phyloP scores from a whole-genome alignment of 108 stramenopile species.

The Skeletonema potamos region DNA sequence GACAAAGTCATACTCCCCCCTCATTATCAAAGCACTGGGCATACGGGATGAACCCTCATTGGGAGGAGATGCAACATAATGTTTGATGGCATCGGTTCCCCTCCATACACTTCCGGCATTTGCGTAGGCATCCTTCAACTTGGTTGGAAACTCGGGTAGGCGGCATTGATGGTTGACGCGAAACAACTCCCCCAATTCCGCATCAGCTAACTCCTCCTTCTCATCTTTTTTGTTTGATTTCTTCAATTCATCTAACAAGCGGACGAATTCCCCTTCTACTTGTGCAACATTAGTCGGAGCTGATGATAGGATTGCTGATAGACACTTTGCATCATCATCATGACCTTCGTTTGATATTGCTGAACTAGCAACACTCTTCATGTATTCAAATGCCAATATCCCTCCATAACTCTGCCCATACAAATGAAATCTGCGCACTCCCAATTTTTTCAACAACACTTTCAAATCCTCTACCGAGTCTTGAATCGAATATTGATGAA shows the following conservation, averaged over 20 bases:
- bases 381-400: slow-evolving; percentile 66
- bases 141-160: slow-evolving; percentile 37
- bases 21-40: slow-evolving; percentile 35
- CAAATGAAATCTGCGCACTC: slow-evolving; percentile 55
- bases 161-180: slow-evolving; percentile 67
- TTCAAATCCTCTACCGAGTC: slow-evolving; percentile 50
- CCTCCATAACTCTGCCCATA: slow-evolving; percentile 72
- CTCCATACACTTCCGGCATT: slow-evolving; percentile 57
- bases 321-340: slow-evolving; percentile 24
- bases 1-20: slow-evolving; percentile 69
- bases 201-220: slow-evolving; percentile 1
- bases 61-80: slow-evolving; percentile 49
- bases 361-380: slow-evolving; percentile 36
- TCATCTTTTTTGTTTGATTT: slow-evolving; percentile 12
- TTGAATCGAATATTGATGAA: slow-evolving; percentile 45
- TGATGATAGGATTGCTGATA: slow-evolving; percentile 57
- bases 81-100: slow-evolving; percentile 57
- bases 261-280: slow-evolving; percentile 39
- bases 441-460: slow-evolving; percentile 44
- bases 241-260: slow-evolving; percentile 33
- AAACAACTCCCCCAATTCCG: slow-evolving; percentile 43
- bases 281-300: slow-evolving; percentile 48
- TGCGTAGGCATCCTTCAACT: slow-evolving; percentile 54
- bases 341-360: neutral
- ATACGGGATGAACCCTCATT: slow-evolving; percentile 14